Conservation (phyloP, 169 alveolate species). For the Amoebophrya sp. region DNA sequence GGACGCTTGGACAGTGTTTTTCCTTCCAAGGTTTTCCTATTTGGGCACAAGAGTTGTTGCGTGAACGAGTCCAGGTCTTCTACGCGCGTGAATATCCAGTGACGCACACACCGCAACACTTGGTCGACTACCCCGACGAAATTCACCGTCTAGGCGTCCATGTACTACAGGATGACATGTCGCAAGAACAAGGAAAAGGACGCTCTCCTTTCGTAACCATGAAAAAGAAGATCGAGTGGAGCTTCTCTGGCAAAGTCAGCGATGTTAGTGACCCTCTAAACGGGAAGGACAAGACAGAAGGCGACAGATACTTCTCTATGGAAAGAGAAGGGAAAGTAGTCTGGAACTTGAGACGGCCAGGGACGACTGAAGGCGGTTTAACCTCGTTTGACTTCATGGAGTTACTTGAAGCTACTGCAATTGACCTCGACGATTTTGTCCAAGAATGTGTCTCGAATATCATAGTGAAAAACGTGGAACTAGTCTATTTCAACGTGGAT, state of each 20-base stretch:
- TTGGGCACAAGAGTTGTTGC: not conserved
- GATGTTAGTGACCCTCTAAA: not conserved
- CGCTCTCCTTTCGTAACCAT: not conserved
- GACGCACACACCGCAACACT: not conserved
- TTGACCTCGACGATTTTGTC: not conserved
- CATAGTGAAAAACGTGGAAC: not conserved
- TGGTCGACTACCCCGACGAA: not conserved
- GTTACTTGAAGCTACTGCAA: not conserved
- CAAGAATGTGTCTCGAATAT: not conserved
- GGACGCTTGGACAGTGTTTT: not conserved
- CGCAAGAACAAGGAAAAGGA: not conserved
- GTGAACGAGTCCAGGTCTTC: not conserved
- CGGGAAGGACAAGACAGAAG: not conserved
- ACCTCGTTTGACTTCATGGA: slow-evolving; percentile 2
- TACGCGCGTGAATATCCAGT: not conserved
- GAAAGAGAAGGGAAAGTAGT: not conserved
- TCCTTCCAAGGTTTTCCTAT: not conserved
- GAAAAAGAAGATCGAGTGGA: not conserved
- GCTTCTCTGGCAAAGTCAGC: not conserved
- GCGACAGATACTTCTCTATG: not conserved
- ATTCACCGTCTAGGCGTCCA: not conserved
- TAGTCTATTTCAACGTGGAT: not conserved
- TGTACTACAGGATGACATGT: not conserved
- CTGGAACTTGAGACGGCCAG: not conserved
- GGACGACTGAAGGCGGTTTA: not conserved